Base-by-base conservation (phyloP, 768 basidiomycete genomes). In the Rhizopogon sp. region DNA sequence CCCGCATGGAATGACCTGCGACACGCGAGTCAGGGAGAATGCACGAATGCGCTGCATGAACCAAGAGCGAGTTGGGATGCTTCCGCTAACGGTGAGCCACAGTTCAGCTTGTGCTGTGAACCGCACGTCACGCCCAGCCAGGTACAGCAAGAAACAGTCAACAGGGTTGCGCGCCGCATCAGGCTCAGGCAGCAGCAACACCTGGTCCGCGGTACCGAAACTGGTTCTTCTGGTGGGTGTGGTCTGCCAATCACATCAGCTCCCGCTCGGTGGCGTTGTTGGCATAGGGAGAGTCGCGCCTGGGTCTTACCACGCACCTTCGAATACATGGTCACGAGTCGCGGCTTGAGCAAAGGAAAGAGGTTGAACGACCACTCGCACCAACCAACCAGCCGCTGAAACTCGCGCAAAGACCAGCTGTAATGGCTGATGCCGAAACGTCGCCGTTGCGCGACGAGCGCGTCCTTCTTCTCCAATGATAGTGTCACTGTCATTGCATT, bases 301-400 rank as follows among this genome's bases (percentile, higher is more conserved):
- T 22, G 3, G 22, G 22, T 22, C 22, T 22, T 22, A 22, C 22
- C 22, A 22, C 22, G 3, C 22, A 22, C 22, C 1, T 22, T 22
- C 22, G 22, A 22, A 22, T 22, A 22, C 22, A 22, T 22, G 22
- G 22, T 22, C 22, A 22, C 22, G 22, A 22, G 22, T 22, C 22
- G 22, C 22, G 3, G 22, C 22, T 62, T 56, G 0, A 77, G 59
- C 0, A 69, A 60, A 1, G 74, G 75, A 50, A 60, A 74, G 25
- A 70, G 67, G 49, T 77, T 77, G 28, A 79, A 60, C 0, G 60
- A 52, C 75, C 75, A 78, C 45, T 76, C 76, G 16, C 68, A n/a
- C 70, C 72, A 76, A 0, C 77, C 75, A 0, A 65, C 65, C 0
- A 77, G 50, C 1, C 46, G 45, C 53, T 70, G 64, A 52, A 62